Evolutionary conservation across 192 early-diverging fungal species (phyloP).

Genomic region (Coemansia pectinata): DNA sequence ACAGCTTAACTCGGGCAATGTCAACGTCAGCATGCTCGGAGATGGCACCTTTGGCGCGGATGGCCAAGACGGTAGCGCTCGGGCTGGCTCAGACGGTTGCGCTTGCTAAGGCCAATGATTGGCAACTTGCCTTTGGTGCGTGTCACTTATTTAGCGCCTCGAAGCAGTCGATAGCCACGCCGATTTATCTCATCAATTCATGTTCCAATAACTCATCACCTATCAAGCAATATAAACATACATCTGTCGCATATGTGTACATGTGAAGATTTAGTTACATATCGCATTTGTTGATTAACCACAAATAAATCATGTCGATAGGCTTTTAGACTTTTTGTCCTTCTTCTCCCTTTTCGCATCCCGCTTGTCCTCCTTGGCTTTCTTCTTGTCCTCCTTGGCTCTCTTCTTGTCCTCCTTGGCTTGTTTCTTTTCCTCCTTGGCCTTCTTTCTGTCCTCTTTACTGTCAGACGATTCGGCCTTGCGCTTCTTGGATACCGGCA

Average conservation of each 20-base stretch:
- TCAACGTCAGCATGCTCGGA: constrained; percentile 48
- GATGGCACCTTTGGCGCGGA: constrained; percentile 27
- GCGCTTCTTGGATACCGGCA: constrained; percentile 21
- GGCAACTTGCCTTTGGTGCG: constrained; percentile 22
- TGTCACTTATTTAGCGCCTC: constrained; percentile 25
- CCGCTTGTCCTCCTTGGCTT: constrained; percentile 39
- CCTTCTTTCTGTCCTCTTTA: constrained; percentile 50
- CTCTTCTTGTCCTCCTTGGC: constrained; percentile 26
- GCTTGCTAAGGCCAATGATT: constrained; percentile 37
- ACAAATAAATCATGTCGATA: neutral
- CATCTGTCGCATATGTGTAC: neutral
- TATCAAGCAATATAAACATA: neutral
- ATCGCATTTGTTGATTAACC: neutral
- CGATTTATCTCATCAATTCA: constrained; percentile 15
- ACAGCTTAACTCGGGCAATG: constrained; percentile 53
- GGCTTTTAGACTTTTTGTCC: constrained; percentile 49
- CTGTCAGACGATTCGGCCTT: constrained; percentile 32
- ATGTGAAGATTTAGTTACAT: neutral
- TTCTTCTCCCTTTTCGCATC: constrained; percentile 28
- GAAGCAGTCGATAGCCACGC: neutral
- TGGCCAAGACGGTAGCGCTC: constrained; percentile 15
- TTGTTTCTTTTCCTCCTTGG: constrained; percentile 9
- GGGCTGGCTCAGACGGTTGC: constrained; percentile 24
- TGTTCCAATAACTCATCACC: neutral
- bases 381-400: constrained; percentile 16